These are phyloP conservation scores for Spongospora subterranea DNA, from an alignment of 208 protist species.

Conservation along the genomic window DNA sequence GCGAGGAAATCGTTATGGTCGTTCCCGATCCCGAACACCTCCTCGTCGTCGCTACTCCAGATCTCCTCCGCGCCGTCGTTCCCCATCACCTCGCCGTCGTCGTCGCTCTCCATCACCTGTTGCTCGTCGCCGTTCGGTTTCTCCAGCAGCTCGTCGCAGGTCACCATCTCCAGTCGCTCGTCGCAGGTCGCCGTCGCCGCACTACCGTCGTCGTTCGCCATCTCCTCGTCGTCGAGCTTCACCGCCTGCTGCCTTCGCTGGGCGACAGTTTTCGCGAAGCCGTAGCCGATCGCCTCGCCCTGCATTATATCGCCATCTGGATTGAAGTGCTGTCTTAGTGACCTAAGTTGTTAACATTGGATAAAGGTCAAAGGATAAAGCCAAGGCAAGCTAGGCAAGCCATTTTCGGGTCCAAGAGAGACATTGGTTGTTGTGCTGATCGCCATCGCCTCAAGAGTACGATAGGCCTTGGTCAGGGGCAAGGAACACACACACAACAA, in stretches of 20 bases:
- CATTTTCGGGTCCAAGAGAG: no score
- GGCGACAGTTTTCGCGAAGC: not conserved
- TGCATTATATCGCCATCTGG: constrained; percentile 31
- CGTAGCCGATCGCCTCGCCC: constrained; percentile 36
- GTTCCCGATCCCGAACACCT: not conserved
- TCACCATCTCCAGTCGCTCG: not conserved
- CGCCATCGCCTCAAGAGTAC: no score
- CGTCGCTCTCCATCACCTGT: not conserved
- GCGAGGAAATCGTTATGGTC: not conserved
- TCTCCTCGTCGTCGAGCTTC: constrained; percentile 16
- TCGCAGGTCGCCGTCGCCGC: constrained; percentile 27
- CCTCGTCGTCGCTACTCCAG: constrained; percentile 5
- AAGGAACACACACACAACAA: no score
- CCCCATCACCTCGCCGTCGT: not conserved
- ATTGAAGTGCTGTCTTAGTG: not conserved
- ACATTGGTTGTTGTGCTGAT: no score
- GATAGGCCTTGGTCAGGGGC: no score
- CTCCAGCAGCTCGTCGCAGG: not conserved
- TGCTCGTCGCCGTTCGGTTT: constrained; percentile 9
- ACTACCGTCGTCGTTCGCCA: not conserved
- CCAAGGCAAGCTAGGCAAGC: not conserved
- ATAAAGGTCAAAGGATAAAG: constrained; percentile 2
- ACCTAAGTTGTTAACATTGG: not conserved
- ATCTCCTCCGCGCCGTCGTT: constrained; percentile 38
- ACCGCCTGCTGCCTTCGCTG: not conserved